A percentile compares a stretch with the other conserved stretches of the same genome.
phyloP scores from a whole-genome alignment of 2,329 filamentous ascomycete genomes.

The Neofusicoccum sp. region DNA sequence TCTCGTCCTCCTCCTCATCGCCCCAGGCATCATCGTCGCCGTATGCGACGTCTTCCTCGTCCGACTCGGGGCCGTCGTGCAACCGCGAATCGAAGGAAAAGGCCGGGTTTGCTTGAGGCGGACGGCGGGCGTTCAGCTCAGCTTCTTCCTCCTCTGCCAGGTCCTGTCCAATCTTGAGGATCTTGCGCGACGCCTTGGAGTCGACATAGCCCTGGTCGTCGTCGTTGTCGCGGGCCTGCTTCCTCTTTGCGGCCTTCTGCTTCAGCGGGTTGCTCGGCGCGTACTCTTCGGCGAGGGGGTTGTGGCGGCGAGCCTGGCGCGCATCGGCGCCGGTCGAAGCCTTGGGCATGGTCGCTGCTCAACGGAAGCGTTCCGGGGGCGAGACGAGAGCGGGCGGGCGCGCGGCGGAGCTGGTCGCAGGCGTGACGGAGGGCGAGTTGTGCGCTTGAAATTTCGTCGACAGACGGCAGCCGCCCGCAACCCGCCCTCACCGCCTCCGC shows the following conservation, averaged over 20 bases:
- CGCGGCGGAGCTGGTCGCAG: not conserved
- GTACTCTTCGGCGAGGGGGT: constrained; percentile 89
- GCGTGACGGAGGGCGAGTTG: not conserved
- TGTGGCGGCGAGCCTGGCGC: constrained; percentile 72
- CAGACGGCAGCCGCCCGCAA: not conserved
- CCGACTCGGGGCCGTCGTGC: constrained; percentile 49
- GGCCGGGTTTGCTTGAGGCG: constrained; percentile 58
- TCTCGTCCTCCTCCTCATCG: constrained; percentile 67
- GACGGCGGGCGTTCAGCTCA: constrained; percentile 47
- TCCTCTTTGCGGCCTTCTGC: constrained; percentile 67
- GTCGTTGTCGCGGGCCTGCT: constrained; percentile 60
- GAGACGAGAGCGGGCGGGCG: not conserved
- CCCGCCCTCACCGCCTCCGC: constrained; percentile 1
- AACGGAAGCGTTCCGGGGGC: not conserved
- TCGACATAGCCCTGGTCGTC: constrained; percentile 77
- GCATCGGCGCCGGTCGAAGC: constrained; percentile 59
- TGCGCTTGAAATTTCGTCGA: constrained; percentile 22
- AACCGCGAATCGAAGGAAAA: constrained; percentile 83
- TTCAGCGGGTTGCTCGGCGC: constrained; percentile 70
- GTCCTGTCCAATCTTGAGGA: constrained; percentile 86
- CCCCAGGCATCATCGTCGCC: constrained; percentile 68
- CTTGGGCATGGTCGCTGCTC: constrained; percentile 70
- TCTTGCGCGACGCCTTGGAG: constrained; percentile 83
- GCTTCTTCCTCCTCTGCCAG: constrained; percentile 78
- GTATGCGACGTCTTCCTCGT: constrained; percentile 54